Conservation (phyloP, 2,329 filamentous ascomycete species). For the Ascochyta viciae-villosae region DNA sequence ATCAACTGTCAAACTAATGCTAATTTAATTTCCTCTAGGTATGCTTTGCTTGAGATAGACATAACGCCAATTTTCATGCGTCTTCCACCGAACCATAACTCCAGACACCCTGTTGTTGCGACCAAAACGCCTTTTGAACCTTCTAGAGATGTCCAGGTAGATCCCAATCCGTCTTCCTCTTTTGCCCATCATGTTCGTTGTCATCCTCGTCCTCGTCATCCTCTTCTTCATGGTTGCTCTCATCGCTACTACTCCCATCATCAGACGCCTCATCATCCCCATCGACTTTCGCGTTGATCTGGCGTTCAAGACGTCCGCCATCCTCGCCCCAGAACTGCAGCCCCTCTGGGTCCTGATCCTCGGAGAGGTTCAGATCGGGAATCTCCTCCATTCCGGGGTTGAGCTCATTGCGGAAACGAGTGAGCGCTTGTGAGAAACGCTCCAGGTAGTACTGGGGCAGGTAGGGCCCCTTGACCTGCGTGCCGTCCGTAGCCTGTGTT, state of each 20-base stretch:
- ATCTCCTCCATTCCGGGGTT: constrained; percentile 45
- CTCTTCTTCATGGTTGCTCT: constrained; percentile 44
- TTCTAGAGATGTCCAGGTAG: constrained; percentile 45
- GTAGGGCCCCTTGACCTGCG: constrained; percentile 47
- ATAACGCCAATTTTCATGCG: constrained; percentile 1
- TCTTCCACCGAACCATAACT: neutral
- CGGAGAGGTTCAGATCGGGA: constrained; percentile 36
- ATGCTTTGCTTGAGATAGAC: neutral
- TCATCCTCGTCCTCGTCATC: constrained; percentile 40
- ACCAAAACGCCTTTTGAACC: constrained; percentile 18
- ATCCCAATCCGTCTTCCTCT: constrained; percentile 36
- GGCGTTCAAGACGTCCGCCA: constrained; percentile 32
- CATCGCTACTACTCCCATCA: constrained; percentile 42
- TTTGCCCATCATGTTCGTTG: constrained; percentile 27
- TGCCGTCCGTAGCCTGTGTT: constrained; percentile 43
- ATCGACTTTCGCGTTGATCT: constrained; percentile 36
- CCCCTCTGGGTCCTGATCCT: constrained; percentile 39
- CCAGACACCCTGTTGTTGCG: neutral
- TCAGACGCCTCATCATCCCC: constrained; percentile 34
- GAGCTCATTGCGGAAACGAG: constrained; percentile 56
- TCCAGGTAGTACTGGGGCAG: constrained; percentile 56
- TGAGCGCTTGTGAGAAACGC: constrained; percentile 53
- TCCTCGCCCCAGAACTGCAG: constrained; percentile 46
- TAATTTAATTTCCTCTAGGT: constrained; percentile 2
- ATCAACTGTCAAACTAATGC: neutral